phyloP scores from a whole-genome alignment of 1,139 yeast genomes.

The Debaryomycetaceae sp. region DNA sequence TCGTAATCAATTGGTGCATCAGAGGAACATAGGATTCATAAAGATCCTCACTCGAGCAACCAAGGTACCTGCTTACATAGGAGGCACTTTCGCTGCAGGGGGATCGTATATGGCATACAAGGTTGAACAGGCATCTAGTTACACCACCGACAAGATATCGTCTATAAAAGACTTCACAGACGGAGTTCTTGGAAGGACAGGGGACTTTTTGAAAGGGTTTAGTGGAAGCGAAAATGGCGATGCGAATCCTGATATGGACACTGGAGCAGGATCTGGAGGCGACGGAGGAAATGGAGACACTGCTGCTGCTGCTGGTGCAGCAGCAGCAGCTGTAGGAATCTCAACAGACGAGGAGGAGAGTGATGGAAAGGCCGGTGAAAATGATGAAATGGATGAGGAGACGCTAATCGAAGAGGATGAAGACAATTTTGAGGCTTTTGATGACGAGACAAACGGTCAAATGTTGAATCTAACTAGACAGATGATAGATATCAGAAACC shows the following conservation, averaged over 20 bases:
- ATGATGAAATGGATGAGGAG: conserved; percentile 30
- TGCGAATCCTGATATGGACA: background rate
- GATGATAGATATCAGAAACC: conserved; percentile 91
- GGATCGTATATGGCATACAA: conserved; percentile 90
- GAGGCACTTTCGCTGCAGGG: conserved; percentile 92
- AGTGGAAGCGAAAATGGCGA: conserved; percentile 13
- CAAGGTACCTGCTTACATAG: conserved; percentile 73
- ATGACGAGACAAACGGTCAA: conserved; percentile 58
- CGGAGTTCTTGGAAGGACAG: conserved; percentile 42
- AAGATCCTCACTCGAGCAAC: conserved; percentile 44
- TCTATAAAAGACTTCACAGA: conserved; percentile 58
- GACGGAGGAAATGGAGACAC: conserved; percentile 31
- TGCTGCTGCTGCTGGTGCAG: conserved; percentile 41
- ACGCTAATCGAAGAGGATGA: conserved; percentile 31
- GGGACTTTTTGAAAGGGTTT: conserved; percentile 34
- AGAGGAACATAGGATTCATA: conserved; percentile 42
- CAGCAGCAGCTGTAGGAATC: conserved; percentile 47
- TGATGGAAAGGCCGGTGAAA: conserved; percentile 13
- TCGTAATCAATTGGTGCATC: background rate
- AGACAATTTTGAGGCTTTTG: conserved; percentile 42
- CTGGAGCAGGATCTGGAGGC: conserved; percentile 21
- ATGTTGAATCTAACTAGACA: conserved; percentile 86
- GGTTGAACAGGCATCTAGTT: conserved; percentile 78
- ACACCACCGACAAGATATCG: conserved; percentile 62
- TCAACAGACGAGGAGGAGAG: conserved; percentile 28